Evolutionary conservation across 2,329 filamentous ascomycete species (phyloP).

Genomic region (Aspergillus costaricaensis): DNA sequence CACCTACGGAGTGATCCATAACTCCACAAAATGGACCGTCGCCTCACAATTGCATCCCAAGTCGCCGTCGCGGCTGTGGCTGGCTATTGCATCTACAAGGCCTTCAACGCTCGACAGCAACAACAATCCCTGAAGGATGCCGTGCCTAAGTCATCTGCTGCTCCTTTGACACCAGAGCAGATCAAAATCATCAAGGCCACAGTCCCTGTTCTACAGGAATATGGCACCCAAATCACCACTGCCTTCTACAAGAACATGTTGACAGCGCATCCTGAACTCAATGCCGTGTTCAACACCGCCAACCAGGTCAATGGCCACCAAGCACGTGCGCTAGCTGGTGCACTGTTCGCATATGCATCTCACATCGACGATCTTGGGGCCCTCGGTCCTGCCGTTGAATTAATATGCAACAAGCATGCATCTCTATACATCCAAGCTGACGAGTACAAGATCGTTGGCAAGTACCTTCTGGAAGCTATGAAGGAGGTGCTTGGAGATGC

Average conservation of each 20-base stretch:
- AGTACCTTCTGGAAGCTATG: constrained; percentile 69
- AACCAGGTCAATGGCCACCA: constrained; percentile 70
- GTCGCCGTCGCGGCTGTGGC: too few species aligned
- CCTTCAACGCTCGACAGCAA: too few species aligned
- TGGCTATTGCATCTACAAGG: too few species aligned
- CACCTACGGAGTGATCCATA: too few species aligned
- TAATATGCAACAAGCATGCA: constrained; percentile 76
- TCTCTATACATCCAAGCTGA: constrained; percentile 68
- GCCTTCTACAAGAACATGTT: constrained; percentile 73
- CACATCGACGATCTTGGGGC: constrained; percentile 69
- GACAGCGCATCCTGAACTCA: constrained; percentile 64
- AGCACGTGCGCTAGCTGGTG: constrained; percentile 66
- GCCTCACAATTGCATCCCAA: too few species aligned
- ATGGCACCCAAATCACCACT: constrained; percentile 69
- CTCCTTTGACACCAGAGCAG: constrained; percentile 60
- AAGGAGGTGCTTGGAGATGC: constrained; percentile 66
- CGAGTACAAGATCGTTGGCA: constrained; percentile 70
- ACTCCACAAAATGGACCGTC: too few species aligned
- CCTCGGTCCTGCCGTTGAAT: constrained; percentile 60
- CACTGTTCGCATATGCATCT: constrained; percentile 70
- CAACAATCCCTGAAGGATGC: too few species aligned
- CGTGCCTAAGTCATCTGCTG: too few species aligned
- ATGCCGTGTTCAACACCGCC: constrained; percentile 70
- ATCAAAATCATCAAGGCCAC: constrained; percentile 68
- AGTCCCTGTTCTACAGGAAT: constrained; percentile 66